Base-by-base conservation (phyloP, 1,284 basidiomycete genomes). In the Ceratobasidium sp. region DNA sequence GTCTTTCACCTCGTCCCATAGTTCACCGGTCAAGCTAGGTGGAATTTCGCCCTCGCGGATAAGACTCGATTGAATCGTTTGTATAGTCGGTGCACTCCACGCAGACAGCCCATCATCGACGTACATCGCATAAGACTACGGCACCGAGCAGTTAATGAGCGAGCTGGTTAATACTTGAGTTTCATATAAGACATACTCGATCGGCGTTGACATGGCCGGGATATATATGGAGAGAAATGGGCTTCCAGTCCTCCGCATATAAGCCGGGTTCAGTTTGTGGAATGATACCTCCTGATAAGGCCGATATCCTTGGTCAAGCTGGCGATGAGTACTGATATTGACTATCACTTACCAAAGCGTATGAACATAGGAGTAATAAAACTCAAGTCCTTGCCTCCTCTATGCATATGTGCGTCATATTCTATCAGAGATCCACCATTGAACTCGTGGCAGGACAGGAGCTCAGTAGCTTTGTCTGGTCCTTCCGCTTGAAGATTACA, bases 321-420 rank as follows among this genome's bases (percentile, higher is more conserved):
- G n/a, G n/a, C n/a, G n/a, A n/a, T n/a, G n/a, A n/a, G n/a, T n/a
- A n/a, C n/a, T n/a, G n/a, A n/a, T n/a, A n/a, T n/a, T n/a, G n/a
- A 13, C 7, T 63, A 10, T 15, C 20, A 61, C 70, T 63, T 23
- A 73, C 70, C 56, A 26, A 28, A 73, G 40, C 42, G 39, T 26
- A 78, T 72, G 42, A 72, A 78, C 77, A 78, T 78, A 3, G 77
- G 77, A 4, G 77, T 78, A 26, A 78, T 51, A n/a, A n/a, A n/a
- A n/a, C 44, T 55, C 66, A 20, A 60, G 46, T 49, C 66, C 40
- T n/a, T 72, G 49, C 18, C 40, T 20, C 12, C n/a, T 33, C 42
- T 67, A 49, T 53, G 56, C 39, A 72, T 64, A 26, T 28, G 64
- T 33, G 69, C 69, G 9, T 63, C 44, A 49, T 66, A 73, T 33